Base-by-base conservation (phyloP, 2,329 filamentous ascomycete genomes). In the Tolypocladium endophyticum region DNA sequence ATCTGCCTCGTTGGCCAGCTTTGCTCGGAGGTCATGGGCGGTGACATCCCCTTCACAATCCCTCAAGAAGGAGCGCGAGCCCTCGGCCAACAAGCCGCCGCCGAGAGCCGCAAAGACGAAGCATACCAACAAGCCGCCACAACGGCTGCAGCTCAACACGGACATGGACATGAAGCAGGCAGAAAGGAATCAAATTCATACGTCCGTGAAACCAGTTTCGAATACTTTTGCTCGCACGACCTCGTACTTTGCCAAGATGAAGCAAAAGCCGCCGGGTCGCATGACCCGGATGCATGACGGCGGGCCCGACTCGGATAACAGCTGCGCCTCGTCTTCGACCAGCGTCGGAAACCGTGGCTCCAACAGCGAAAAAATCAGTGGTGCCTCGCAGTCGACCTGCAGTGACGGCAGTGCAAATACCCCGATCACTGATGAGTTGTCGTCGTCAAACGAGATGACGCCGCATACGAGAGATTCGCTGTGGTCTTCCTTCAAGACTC, bases 401-500 rank as follows among this genome's bases (percentile, higher is more conserved):
- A 70, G 70, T 59, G 76, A 77, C 56, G 72, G 70, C 61, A 76
- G 71, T 52, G 69, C 70, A 11, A 71, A 70, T 39, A 69, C 70
- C 23, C 70, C 69, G 9, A 65, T 65, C 18, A 76, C 77, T 7
- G 76, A 78, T 62, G 78, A 79, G 50, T 80, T 76, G 35, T 36
- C 35, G 11, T 36, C 35, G n/a, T 75, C 71, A 55, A 70, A 72
- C 63, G 77, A 79, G 55, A 77, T 77, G 74, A 69, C 75, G 18
- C 68, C 72, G 59, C 66, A 71, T 43, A 70, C 74, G 43, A 77
- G 78, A 60, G 83, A 85, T 66, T 76, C 81, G 11, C 72, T 85
- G 28, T 84, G 80, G 80, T 77, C 77, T 6, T 73, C 74, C 4
- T 85, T 85, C 70, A 81, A 79, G 63, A 76, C 76, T 16, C 72